Evolutionary conservation across 2,329 filamentous ascomycete genomes (phyloP).

Genomic region (Fusarium avenaceum): DNA sequence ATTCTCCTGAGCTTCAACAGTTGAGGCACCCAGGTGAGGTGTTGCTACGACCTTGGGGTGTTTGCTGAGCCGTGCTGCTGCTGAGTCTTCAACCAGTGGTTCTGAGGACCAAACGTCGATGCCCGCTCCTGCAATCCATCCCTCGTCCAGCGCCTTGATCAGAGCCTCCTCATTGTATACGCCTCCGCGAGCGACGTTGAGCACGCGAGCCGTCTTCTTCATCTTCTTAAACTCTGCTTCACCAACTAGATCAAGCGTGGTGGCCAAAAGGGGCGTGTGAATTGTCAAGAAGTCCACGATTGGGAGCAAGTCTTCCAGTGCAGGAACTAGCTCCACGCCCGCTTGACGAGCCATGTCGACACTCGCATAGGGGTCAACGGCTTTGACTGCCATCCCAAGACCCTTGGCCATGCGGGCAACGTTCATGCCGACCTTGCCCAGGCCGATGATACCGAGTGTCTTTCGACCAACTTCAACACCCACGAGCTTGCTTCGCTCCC

Average conservation of each 20-base stretch:
- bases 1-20: slow-evolving; percentile 86
- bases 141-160: slow-evolving; percentile 76
- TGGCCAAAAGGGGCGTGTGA: slow-evolving; percentile 83
- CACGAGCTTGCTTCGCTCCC: slow-evolving; percentile 81
- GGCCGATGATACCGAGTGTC: slow-evolving; percentile 79
- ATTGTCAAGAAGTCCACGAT: slow-evolving; percentile 82
- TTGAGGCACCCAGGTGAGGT: slow-evolving; percentile 84
- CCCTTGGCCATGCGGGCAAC: slow-evolving; percentile 85
- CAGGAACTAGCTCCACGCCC: slow-evolving; percentile 73
- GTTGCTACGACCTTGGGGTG: slow-evolving; percentile 82
- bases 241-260: slow-evolving; percentile 80
- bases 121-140: slow-evolving; percentile 80
- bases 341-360: slow-evolving; percentile 77
- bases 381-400: slow-evolving; percentile 80
- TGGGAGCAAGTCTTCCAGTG: slow-evolving; percentile 71
- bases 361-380: slow-evolving; percentile 83
- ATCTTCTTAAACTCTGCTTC: slow-evolving; percentile 75
- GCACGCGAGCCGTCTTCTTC: slow-evolving; percentile 79
- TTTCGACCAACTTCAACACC: slow-evolving; percentile 85
- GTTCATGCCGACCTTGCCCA: slow-evolving; percentile 86
- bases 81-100: slow-evolving; percentile 68
- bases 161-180: slow-evolving; percentile 84
- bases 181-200: slow-evolving; percentile 85
- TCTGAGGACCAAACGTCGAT: slow-evolving; percentile 85
- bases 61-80: slow-evolving; percentile 72